Evolutionary conservation across 2,329 filamentous ascomycete genomes (phyloP).

Genomic region (Ophiostoma ulmi): DNA sequence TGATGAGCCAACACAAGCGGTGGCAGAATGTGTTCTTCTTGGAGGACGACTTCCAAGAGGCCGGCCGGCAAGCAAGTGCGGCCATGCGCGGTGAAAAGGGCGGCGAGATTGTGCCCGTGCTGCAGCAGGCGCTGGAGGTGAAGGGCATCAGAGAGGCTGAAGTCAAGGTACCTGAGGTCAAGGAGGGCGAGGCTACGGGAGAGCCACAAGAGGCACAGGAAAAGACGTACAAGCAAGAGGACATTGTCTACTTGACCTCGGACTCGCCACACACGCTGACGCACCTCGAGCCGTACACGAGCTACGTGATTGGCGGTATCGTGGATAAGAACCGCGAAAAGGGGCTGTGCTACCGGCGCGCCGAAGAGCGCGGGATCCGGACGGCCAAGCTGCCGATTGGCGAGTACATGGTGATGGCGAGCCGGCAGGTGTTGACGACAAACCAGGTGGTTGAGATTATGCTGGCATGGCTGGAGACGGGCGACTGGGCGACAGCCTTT

Average conservation of each 20-base stretch:
- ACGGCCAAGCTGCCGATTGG: conserved; percentile 92
- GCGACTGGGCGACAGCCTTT: conserved; percentile 90
- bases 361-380: conserved; percentile 67
- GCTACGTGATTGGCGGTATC: conserved; percentile 87
- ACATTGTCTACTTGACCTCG: conserved; percentile 80
- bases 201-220: not conserved
- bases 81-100: conserved; percentile 57
- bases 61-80: conserved; percentile 59
- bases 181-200: not conserved
- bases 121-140: conserved; percentile 36
- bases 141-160: not conserved
- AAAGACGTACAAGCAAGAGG: conserved; percentile 32
- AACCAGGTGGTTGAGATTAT: conserved; percentile 98
- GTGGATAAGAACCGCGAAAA: conserved; percentile 97
- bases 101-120: conserved; percentile 55
- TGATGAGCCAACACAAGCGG: conserved; percentile 63
- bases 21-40: conserved; percentile 78
- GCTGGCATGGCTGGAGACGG: conserved; percentile 82
- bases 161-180: not conserved
- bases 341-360: conserved; percentile 82
- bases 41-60: conserved; percentile 67
- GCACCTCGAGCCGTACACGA: conserved; percentile 78
- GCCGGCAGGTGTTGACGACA: conserved; percentile 78
- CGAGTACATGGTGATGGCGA: conserved; percentile 89
- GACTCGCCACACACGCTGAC: conserved; percentile 84